Base-by-base conservation (phyloP, 495 filamentous ascomycete genomes). In the Penicillium macrosclerotiorum region DNA sequence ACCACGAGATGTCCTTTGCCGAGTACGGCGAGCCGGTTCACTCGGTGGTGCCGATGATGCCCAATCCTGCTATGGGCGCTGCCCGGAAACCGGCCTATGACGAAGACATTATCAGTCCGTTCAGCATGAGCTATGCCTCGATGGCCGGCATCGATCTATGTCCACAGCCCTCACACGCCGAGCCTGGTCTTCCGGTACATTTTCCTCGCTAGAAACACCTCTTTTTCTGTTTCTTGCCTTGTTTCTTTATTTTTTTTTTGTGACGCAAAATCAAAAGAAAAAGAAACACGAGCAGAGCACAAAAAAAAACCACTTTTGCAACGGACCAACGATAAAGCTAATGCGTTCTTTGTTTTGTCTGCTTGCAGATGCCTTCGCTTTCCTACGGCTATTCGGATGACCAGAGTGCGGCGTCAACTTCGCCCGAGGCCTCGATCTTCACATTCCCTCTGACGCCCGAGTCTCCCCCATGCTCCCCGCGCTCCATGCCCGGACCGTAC, bases 361-460 rank as follows among this genome's bases (percentile, higher is more conserved):
- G 31, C 38, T 42, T 48, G 38, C 76, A 94, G 89, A 92, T 90
- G 70, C 90, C 90, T 69, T 81, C 89, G 59, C 80, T 94, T 58
- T 88, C 86, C 57, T 86, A 90, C 56, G 84, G 83, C 55, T 86
- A 90, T 51, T 83, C 85, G 13, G 88, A 86, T 67, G 87, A 91
- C 51, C 82, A 84, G 57, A 91, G 88, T 27, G 62, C 63, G 19
- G 60, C 62, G 24, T 70, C 68, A 8, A 67, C 67, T 0, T 66
- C 70, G 9, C 60, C 67, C 23, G 67, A 67, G 37, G 56, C 60
- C 5, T 59, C 63, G 16, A 59, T 58, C 34, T 57, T 71, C 47
- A 54, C 61, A n/a, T 65, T 62, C 41, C 70, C 70, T 34, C 38
- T 69, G 16, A 73, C 70, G 0, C 70, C 68, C 12, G 59, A 73